Conservation (phyloP, 805 yeast genomes). For the Ogataea zsoltii region DNA sequence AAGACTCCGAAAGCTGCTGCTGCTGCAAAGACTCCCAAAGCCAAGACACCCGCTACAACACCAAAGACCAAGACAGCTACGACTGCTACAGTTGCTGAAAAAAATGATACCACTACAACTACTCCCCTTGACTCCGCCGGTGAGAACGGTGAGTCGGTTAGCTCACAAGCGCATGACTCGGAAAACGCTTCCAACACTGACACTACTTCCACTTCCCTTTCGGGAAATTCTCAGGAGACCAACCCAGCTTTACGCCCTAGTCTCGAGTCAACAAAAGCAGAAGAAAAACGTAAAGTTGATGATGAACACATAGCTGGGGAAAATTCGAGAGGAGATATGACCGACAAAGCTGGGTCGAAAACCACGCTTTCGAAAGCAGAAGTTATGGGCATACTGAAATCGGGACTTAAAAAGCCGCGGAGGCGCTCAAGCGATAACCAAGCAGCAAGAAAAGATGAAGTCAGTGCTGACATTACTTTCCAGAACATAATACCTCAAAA, state of each 20-base stretch:
- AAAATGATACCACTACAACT: not conserved
- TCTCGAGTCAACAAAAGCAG: not conserved
- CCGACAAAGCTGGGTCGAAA: conserved; percentile 33
- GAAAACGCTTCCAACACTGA: not conserved
- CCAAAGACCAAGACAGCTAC: not conserved
- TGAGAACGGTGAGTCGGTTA: not conserved
- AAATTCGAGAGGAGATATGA: conserved; percentile 22
- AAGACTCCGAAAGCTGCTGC: not conserved
- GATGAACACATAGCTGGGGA: not conserved
- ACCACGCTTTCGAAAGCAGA: conserved; percentile 16
- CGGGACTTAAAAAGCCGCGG: conserved; percentile 25
- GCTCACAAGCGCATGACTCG: not conserved
- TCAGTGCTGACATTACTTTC: conserved; percentile 27
- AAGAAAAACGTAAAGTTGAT: not conserved
- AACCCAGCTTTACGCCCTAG: not conserved
- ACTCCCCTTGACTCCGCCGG: conserved; percentile 1
- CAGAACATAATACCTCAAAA: conserved; percentile 22
- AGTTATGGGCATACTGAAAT: conserved; percentile 19
- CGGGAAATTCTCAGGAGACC: too few species aligned
- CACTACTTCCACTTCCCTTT: too few species aligned
- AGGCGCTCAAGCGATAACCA: conserved; percentile 28
- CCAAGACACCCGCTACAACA: not conserved
- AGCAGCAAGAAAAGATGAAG: conserved; percentile 27
- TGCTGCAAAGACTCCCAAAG: not conserved
- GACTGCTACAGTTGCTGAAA: conserved; percentile 3